phyloP scores from a whole-genome alignment of 225 moss, liverwort and hornwort species.

The Anthoceros angustus region DNA sequence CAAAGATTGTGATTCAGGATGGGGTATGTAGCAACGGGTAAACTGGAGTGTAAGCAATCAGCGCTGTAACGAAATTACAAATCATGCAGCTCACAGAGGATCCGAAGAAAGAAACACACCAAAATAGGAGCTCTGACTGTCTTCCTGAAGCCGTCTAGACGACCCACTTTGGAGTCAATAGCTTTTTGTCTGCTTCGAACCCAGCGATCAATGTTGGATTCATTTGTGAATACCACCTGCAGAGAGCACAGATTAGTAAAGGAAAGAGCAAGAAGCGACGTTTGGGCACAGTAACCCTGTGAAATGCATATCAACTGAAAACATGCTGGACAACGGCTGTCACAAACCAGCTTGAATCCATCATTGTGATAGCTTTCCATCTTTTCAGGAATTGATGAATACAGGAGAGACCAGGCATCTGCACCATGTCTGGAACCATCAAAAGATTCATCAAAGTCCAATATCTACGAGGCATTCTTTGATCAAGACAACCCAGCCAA shows the following conservation, averaged over 20 bases:
- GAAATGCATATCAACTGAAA: background rate
- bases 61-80: too few relatives aligned
- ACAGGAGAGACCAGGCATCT: slow-evolving; percentile 45
- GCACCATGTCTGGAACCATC: slow-evolving; percentile 41
- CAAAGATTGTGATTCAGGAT: background rate
- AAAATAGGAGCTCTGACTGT: background rate
- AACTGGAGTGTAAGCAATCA: background rate
- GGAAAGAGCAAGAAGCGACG: background rate
- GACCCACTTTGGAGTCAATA: slow-evolving; percentile 78
- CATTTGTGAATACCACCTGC: slow-evolving; percentile 82
- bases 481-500: background rate
- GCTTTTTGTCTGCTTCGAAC: slow-evolving; percentile 66
- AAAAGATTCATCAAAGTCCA: background rate
- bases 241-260: background rate
- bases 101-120: background rate
- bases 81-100: too few relatives aligned
- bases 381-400: slow-evolving; percentile 9
- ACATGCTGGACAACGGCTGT: slow-evolving; percentile 6
- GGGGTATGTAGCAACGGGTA: background rate
- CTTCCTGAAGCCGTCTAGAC: slow-evolving; percentile 51
- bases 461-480: background rate
- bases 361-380: slow-evolving; percentile 51
- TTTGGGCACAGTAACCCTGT: background rate
- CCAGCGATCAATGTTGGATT: slow-evolving; percentile 86
- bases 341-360: slow-evolving; percentile 75